phyloP scores from a whole-genome alignment of 345 rosid genomes.

The Firmiana major region DNA sequence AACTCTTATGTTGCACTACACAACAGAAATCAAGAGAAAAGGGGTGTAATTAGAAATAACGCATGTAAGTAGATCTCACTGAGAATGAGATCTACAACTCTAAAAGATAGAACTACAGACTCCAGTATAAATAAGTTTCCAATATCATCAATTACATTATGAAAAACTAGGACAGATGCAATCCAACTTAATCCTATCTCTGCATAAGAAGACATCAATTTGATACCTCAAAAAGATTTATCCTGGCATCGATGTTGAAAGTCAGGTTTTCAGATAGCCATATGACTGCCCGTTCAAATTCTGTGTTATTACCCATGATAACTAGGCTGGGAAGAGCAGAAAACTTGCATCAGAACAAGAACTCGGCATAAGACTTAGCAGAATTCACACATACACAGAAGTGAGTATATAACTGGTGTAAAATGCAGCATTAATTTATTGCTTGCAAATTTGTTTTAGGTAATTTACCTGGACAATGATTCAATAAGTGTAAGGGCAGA shows the following conservation, averaged over 20 bases:
- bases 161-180: background rate
- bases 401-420: background rate
- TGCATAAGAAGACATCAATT: background rate
- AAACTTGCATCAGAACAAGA: constrained; percentile 12
- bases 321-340: constrained; percentile 61
- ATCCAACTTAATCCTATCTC: background rate
- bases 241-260: constrained; percentile 83
- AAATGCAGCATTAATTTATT: background rate
- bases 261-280: constrained; percentile 87
- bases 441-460: background rate
- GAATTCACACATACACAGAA: background rate
- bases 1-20: constrained; percentile 96
- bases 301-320: constrained; percentile 81
- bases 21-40: constrained; percentile 29
- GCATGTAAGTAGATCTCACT: background rate
- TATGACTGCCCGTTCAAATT: constrained; percentile 70
- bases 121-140: constrained; percentile 8
- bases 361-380: constrained; percentile 17
- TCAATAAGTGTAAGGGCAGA: constrained; percentile 89
- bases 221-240: constrained; percentile 88
- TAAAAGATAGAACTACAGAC: background rate
- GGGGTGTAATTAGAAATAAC: constrained; percentile 26
- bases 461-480: constrained; percentile 70
- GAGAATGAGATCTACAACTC: background rate
- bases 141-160: background rate